Evolutionary conservation across 257 asterid species (phyloP).

Genomic region (Ehretia macrophylla): DNA sequence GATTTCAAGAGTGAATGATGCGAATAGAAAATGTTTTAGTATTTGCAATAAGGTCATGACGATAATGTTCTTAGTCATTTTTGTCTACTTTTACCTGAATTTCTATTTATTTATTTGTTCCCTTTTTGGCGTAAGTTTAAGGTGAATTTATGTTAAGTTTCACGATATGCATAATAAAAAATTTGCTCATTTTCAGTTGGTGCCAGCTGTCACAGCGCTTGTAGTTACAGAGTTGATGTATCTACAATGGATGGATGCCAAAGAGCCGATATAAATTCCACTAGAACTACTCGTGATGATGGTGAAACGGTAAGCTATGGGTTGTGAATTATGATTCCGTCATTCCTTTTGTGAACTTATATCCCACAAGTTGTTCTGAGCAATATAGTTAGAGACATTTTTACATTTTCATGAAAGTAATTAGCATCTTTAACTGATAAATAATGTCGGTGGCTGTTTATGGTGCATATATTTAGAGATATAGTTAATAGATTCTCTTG

Average conservation of each 20-base stretch:
- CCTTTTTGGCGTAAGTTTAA: neutral
- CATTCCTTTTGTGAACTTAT: neutral
- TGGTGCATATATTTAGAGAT: too few relatives aligned
- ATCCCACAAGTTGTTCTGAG: neutral
- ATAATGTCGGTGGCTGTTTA: too few relatives aligned
- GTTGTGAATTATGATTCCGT: too few relatives aligned
- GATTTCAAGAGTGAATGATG: too few relatives aligned
- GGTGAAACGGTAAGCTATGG: constrained; percentile 78
- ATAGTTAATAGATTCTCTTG: too few relatives aligned
- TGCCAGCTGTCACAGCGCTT: constrained; percentile 92
- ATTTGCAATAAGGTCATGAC: too few relatives aligned
- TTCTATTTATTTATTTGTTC: neutral
- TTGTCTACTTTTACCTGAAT: neutral
- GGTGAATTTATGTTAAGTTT: neutral
- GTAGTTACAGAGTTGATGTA: constrained; percentile 80
- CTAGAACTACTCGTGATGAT: constrained; percentile 94
- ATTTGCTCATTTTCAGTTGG: constrained; percentile 55
- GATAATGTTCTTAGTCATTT: too few relatives aligned
- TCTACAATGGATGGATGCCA: constrained; percentile 85
- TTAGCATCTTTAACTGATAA: too few relatives aligned
- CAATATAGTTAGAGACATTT: too few relatives aligned
- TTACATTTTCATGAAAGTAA: too few relatives aligned
- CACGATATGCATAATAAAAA: neutral
- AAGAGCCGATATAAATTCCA: constrained; percentile 87
- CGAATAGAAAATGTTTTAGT: too few relatives aligned